Percentiles rank a stretch among this genome's conserved stretches.
Conservation (phyloP, 1,284 basidiomycete genomes). For the Ceratobasidium sp. region DNA sequence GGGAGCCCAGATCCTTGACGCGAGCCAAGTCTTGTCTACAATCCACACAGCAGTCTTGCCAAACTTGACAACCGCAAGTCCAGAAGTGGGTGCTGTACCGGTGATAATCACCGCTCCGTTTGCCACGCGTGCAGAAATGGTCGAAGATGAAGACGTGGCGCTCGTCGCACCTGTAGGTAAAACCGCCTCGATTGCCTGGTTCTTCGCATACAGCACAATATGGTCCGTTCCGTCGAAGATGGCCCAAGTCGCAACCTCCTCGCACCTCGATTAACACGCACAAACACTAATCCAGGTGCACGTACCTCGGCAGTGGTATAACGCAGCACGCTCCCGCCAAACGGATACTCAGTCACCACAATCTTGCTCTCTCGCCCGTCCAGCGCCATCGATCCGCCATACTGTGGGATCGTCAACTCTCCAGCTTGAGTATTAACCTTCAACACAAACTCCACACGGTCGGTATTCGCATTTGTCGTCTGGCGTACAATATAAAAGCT, state of each 20-base stretch:
- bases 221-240: slow-evolving; percentile 56
- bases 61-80: slow-evolving; percentile 54
- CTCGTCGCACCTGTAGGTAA: slow-evolving; percentile 49
- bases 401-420: background rate
- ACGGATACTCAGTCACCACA: slow-evolving; percentile 38
- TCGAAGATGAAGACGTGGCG: slow-evolving; percentile 45
- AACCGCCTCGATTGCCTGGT: slow-evolving; percentile 56
- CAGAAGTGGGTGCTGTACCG: slow-evolving; percentile 54
- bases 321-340: slow-evolving; percentile 34
- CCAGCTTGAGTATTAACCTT: slow-evolving; percentile 25
- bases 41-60: slow-evolving; percentile 40
- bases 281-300: background rate
- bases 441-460: slow-evolving; percentile 7
- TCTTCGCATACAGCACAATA: slow-evolving; percentile 57
- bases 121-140: slow-evolving; percentile 45
- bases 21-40: slow-evolving; percentile 43
- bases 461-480: slow-evolving; percentile 32
- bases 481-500: slow-evolving; percentile 34
- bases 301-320: slow-evolving; percentile 43
- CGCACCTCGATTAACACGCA: background rate
- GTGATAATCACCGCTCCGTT: slow-evolving; percentile 53
- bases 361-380: slow-evolving; percentile 40
- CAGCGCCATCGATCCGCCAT: background rate
- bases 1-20: slow-evolving; percentile 38
- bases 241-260: slow-evolving; percentile 56